Percentiles rank a stretch among this genome's conserved stretches.
Conservation (phyloP, 805 yeast species). For the Saturnispora dispora region DNA sequence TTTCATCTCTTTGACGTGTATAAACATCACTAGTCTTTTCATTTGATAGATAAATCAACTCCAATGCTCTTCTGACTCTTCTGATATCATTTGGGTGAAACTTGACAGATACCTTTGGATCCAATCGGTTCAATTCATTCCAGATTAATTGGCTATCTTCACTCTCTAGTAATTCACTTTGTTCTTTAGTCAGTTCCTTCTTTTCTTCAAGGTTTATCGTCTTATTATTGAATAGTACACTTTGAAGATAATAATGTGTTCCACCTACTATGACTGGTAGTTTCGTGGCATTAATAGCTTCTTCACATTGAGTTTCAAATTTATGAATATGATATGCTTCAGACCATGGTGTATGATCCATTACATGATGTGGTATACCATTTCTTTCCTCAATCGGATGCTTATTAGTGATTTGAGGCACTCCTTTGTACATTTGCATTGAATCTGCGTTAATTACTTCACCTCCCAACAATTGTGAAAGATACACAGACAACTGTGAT, state of each 20-base stretch:
- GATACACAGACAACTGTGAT: slow-evolving; percentile 72
- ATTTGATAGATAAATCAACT: slow-evolving; percentile 63
- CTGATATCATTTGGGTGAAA: slow-evolving; percentile 90
- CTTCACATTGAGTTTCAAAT: slow-evolving; percentile 63
- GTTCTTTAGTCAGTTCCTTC: slow-evolving; percentile 22
- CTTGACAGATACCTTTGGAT: slow-evolving; percentile 66
- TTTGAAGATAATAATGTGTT: slow-evolving; percentile 86
- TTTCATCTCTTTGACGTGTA: slow-evolving; percentile 40
- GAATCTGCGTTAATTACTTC: slow-evolving; percentile 94
- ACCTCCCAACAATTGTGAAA: slow-evolving; percentile 71
- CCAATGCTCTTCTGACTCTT: slow-evolving; percentile 70
- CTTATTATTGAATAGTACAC: slow-evolving; percentile 61
- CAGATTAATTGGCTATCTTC: slow-evolving; percentile 45
- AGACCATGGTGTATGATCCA: slow-evolving; percentile 75
- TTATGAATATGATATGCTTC: slow-evolving; percentile 75
- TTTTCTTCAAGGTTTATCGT: slow-evolving; percentile 32
- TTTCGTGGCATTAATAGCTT: slow-evolving; percentile 59
- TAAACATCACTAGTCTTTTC: slow-evolving; percentile 64
- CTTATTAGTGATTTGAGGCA: slow-evolving; percentile 79
- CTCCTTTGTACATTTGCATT: slow-evolving; percentile 81
- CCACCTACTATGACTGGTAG: slow-evolving; percentile 91
- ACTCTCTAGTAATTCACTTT: slow-evolving; percentile 42
- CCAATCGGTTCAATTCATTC: slow-evolving; percentile 39
- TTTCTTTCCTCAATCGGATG: slow-evolving; percentile 75
- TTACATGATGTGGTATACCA: slow-evolving; percentile 76